Base-by-base conservation (phyloP, 768 basidiomycete genomes). In the Suillus lakei region DNA sequence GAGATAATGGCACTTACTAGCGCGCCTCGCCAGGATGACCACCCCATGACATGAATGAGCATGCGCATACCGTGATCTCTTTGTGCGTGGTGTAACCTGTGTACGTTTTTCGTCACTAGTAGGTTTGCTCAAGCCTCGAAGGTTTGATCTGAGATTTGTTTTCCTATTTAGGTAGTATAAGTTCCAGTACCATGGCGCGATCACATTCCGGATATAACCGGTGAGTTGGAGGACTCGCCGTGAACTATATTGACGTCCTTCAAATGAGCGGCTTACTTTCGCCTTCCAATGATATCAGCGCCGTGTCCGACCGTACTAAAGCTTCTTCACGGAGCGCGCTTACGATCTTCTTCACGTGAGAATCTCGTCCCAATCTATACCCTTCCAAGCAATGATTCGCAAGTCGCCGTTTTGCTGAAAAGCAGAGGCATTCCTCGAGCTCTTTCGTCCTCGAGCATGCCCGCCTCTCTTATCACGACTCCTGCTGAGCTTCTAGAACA, bases 401-500 rank as follows among this genome's bases (percentile, higher is more conserved):
- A 74, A 72, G 64, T 62, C 73, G 60, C 77, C 77, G 74, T 68
- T 63, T 46, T 4, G 30, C 69, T 75, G 60, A 68, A 68, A 73
- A 77, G 70, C 70, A 69, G 68, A 64, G 60, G 58, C 64, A 39
- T 67, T 39, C 46, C 65, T 63, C 65, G 64, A 66, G 59, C 66
- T 70, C 60, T 63, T 53, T 21, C 5, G 50, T 69, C 62, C 61
- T 64, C 51, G 64, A 70, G 71, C 39, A 82, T 84, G 81, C 63
- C 76, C 66, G 63, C 62, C 55, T 70, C 76, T 64, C 66, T 79
- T 36, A 67, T 79, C 58, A 66, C 75, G 38, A 71, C 73, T 48
- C 76, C 80, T n/a, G 74, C 68, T 16, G 74, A 79, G 65, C 66
- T 80, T 26, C 67, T 82, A 41, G 77, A 80, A 59, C 74, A 77